Evolutionary conservation across 2,329 filamentous ascomycete genomes (phyloP).

Genomic region (Neoscytalidium dimidiatum): DNA sequence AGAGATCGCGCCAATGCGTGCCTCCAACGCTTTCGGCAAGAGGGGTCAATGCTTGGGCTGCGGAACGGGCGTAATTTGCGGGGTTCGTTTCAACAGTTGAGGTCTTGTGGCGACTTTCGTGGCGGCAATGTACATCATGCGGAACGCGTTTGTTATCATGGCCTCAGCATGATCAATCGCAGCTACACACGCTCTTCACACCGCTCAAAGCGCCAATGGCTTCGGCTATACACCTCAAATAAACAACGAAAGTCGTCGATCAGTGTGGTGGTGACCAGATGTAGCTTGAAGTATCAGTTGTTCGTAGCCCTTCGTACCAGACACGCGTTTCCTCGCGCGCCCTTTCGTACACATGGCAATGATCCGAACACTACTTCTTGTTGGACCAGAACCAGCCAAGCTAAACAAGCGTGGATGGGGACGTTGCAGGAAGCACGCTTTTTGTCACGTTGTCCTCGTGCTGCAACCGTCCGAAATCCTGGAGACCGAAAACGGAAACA

Average conservation of each 20-base stretch:
- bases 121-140: not conserved
- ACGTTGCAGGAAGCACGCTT: not conserved
- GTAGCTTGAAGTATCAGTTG: not conserved
- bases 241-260: not conserved
- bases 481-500: not conserved
- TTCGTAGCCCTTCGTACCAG: not conserved
- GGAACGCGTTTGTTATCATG: not conserved
- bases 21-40: not conserved
- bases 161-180: not conserved
- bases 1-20: not conserved
- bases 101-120: not conserved
- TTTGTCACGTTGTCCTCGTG: slow-evolving; percentile 13
- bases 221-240: not conserved
- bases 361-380: not conserved
- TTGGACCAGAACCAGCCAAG: not conserved
- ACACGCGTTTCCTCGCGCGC: not conserved
- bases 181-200: not conserved
- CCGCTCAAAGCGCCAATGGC: not conserved
- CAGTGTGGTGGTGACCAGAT: not conserved
- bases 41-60: not conserved
- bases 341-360: not conserved
- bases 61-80: not conserved
- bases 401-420: not conserved
- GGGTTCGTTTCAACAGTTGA: not conserved
- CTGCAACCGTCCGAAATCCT: slow-evolving; percentile 1